A percentile compares a stretch with the other conserved stretches of the same genome.
These are phyloP conservation scores for Paracamarosporium sp. DNA, from an alignment of 2,329 filamentous ascomycete genomes.

Conservation along the genomic window DNA sequence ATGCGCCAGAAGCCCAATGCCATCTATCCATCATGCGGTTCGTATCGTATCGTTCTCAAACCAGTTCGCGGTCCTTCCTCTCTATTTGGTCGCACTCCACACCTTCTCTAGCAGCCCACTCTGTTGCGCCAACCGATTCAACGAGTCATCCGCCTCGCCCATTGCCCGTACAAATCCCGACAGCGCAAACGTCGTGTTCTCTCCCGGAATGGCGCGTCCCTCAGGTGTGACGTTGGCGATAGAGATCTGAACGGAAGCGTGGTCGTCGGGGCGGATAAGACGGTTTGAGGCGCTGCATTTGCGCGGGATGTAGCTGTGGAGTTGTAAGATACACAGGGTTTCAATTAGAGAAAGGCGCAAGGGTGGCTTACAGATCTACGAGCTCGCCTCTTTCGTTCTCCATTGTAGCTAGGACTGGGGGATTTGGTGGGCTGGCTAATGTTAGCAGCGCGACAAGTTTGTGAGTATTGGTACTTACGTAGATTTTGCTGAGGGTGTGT, in stretches of 20 bases:
- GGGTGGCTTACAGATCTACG: slow-evolving; percentile 1
- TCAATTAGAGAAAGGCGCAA: background rate
- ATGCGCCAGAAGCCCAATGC: slow-evolving; percentile 3
- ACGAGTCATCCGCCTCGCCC: slow-evolving; percentile 5
- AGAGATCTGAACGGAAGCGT: slow-evolving; percentile 3
- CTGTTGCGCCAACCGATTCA: slow-evolving; percentile 3
- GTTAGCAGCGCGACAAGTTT: background rate
- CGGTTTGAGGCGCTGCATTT: slow-evolving; percentile 5
- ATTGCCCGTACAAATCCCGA: slow-evolving; percentile 1
- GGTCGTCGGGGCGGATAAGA: background rate
- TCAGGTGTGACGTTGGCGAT: slow-evolving; percentile 1
- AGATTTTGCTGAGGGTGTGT: background rate
- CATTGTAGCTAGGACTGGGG: background rate
- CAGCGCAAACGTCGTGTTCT: background rate
- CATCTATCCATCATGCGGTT: slow-evolving; percentile 1
- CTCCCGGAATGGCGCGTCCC: background rate
- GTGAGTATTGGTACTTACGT: background rate
- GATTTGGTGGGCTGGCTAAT: background rate
- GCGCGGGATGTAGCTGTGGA: slow-evolving; percentile 2
- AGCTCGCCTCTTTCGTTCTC: slow-evolving; percentile 8
- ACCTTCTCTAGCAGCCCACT: background rate
- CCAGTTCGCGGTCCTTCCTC: background rate
- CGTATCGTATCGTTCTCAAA: slow-evolving; percentile 4
- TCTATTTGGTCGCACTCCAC: slow-evolving; percentile 1
- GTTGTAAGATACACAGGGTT: background rate